Evolutionary conservation across 495 filamentous ascomycete species (phyloP).

Genomic region (Cercophora newfieldiana): DNA sequence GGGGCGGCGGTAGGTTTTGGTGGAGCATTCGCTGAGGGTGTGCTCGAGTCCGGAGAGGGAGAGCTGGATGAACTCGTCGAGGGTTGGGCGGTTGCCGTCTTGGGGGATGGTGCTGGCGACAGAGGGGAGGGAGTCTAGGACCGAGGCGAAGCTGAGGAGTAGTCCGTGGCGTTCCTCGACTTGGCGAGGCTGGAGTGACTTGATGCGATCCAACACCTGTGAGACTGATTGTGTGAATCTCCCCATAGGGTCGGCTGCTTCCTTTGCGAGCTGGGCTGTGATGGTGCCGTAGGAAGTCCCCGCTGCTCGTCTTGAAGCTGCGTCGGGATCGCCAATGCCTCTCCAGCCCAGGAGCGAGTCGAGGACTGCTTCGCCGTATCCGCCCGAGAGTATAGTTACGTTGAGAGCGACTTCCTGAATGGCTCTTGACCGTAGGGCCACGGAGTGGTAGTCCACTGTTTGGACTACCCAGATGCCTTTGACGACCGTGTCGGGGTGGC

Average conservation of each 20-base stretch:
- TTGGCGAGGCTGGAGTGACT: conserved; percentile 55
- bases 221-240: conserved; percentile 31
- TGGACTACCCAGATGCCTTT: conserved; percentile 85
- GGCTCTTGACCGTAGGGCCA: conserved; percentile 81
- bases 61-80: conserved; percentile 21
- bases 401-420: conserved; percentile 71
- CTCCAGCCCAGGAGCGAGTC: conserved; percentile 81
- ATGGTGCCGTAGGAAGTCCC: conserved; percentile 67
- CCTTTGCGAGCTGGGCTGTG: conserved; percentile 40
- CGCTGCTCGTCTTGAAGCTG: conserved; percentile 67
- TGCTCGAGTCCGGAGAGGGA: conserved; percentile 25
- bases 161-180: conserved; percentile 70
- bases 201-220: conserved; percentile 45
- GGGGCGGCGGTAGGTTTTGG: conserved; percentile 56
- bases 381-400: conserved; percentile 60
- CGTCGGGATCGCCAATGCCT: conserved; percentile 76
- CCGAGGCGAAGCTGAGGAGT: conserved; percentile 57
- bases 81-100: not conserved
- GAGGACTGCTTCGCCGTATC: conserved; percentile 71
- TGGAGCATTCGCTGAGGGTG: conserved; percentile 39
- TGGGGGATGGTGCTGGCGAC: conserved; percentile 3
- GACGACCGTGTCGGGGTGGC: conserved; percentile 80
- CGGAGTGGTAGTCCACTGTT: conserved; percentile 87
- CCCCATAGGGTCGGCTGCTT: conserved; percentile 23
- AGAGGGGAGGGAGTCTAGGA: conserved; percentile 41